Conservation (phyloP, 2,329 filamentous ascomycete species). For the Fusarium albosuccineum region DNA sequence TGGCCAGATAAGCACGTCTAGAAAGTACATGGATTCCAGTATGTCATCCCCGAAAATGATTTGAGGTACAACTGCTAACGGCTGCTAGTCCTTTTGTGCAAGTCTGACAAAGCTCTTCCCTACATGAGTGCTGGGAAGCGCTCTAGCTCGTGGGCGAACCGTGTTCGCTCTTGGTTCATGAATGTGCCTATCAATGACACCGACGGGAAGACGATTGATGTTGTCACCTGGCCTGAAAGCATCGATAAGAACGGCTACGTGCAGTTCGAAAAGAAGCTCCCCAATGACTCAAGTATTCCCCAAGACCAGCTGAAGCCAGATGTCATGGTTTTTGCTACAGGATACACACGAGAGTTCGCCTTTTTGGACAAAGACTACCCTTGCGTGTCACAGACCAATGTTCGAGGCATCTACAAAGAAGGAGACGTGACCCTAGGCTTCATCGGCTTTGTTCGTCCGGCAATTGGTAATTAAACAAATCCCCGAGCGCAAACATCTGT, state of each 20-base stretch:
- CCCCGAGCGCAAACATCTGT: neutral
- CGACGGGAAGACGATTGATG: constrained; percentile 56
- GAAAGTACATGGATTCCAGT: constrained; percentile 54
- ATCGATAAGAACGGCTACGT: constrained; percentile 55
- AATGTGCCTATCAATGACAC: constrained; percentile 57
- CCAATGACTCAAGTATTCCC: constrained; percentile 46
- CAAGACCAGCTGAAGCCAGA: constrained; percentile 54
- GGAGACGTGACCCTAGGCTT: constrained; percentile 57
- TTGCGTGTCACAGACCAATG: constrained; percentile 60
- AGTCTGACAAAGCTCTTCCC: constrained; percentile 57
- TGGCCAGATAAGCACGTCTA: constrained; percentile 56
- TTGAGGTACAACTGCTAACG: constrained; percentile 12
- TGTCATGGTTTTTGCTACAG: constrained; percentile 61
- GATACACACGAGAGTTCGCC: constrained; percentile 57
- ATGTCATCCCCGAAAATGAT: constrained; percentile 14
- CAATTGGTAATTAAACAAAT: constrained; percentile 50
- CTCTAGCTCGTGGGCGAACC: constrained; percentile 49
- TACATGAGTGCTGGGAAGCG: constrained; percentile 57
- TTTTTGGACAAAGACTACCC: constrained; percentile 58
- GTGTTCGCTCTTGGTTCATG: constrained; percentile 54
- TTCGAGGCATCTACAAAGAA: constrained; percentile 65
- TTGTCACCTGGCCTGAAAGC: constrained; percentile 58
- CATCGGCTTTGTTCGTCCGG: constrained; percentile 62
- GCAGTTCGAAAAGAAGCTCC: constrained; percentile 49
- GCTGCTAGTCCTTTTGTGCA: constrained; percentile 57